These are phyloP conservation scores for Trypanosoma lewisi DNA, from an alignment of 208 protist species.

Conservation along the genomic window DNA sequence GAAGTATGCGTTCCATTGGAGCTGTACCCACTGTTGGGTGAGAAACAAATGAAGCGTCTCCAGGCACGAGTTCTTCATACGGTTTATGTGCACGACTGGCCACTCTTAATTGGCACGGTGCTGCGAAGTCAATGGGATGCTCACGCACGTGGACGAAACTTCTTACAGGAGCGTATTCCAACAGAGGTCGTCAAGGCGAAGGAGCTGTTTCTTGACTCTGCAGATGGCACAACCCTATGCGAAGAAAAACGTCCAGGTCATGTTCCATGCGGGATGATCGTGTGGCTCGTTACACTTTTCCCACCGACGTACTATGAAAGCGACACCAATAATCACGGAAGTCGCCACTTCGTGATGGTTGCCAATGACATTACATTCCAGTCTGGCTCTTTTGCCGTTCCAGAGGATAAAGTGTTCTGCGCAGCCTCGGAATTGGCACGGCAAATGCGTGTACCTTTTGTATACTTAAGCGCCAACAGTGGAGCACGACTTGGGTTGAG, in stretches of 20 bases:
- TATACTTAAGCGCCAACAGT: constrained; percentile 97
- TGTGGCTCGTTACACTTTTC: constrained; percentile 87
- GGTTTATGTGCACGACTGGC: constrained; percentile 96
- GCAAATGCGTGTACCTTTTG: constrained; percentile 87
- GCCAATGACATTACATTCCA: constrained; percentile 98
- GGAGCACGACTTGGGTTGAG: constrained; percentile 96
- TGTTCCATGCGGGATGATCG: constrained; percentile 92
- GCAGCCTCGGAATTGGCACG: constrained; percentile 87
- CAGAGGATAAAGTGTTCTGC: constrained; percentile 94
- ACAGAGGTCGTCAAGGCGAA: constrained; percentile 30
- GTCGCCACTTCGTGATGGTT: constrained; percentile 94
- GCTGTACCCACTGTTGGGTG: constrained; percentile 74
- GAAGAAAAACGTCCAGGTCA: constrained; percentile 20
- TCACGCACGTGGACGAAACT: constrained; percentile 33
- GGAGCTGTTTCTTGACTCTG: constrained; percentile 46
- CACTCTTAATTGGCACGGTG: constrained; percentile 83
- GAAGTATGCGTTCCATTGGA: constrained; percentile 29
- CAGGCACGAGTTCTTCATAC: constrained; percentile 84
- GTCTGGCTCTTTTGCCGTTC: constrained; percentile 95
- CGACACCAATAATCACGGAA: constrained; percentile 28
- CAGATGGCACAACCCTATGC: constrained; percentile 31
- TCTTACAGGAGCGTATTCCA: constrained; percentile 36
- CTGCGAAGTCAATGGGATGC: constrained; percentile 80
- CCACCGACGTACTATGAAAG: constrained; percentile 89
- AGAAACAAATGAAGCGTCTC: constrained; percentile 75